These are phyloP conservation scores for Morella rubra DNA, from an alignment of 306 rosid species.

Conservation along the genomic window DNA sequence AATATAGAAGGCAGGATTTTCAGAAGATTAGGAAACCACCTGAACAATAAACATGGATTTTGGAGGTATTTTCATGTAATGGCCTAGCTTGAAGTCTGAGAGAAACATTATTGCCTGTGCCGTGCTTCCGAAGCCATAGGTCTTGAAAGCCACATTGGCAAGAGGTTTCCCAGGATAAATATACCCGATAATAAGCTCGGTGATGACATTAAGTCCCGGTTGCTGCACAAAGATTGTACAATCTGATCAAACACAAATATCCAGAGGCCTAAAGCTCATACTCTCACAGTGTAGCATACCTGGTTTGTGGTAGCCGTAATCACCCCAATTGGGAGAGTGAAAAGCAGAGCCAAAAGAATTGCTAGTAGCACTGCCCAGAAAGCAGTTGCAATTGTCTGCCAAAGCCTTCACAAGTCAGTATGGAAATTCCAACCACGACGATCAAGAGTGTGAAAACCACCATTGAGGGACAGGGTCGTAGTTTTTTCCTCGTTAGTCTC, in stretches of 20 bases:
- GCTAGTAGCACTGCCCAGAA: conserved; percentile 77
- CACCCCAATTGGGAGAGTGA: conserved; percentile 75
- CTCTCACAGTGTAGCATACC: conserved; percentile 25
- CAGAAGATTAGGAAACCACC: conserved; percentile 30
- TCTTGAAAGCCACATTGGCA: conserved; percentile 82
- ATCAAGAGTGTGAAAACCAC: conserved; percentile 64
- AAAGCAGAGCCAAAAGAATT: conserved; percentile 48
- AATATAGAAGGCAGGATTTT: neutral
- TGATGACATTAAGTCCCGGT: conserved; percentile 67
- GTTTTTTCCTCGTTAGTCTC: conserved; percentile 69
- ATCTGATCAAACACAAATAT: neutral
- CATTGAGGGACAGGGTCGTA: conserved; percentile 70
- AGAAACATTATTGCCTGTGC: conserved; percentile 58
- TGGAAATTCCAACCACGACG: conserved; percentile 34
- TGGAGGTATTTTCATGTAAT: conserved; percentile 89
- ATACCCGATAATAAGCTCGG: conserved; percentile 72
- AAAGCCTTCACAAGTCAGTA: conserved; percentile 61
- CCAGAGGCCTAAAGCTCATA: neutral
- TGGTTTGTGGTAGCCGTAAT: conserved; percentile 79
- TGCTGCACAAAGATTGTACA: conserved; percentile 43
- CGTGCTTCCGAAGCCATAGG: conserved; percentile 78
- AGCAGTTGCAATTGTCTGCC: conserved; percentile 78
- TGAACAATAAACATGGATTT: conserved; percentile 67
- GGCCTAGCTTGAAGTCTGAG: conserved; percentile 73
- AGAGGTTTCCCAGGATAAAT: conserved; percentile 72